Base-by-base conservation (phyloP, 345 rosid genomes). In the Cardamine chenopodiifolia region DNA sequence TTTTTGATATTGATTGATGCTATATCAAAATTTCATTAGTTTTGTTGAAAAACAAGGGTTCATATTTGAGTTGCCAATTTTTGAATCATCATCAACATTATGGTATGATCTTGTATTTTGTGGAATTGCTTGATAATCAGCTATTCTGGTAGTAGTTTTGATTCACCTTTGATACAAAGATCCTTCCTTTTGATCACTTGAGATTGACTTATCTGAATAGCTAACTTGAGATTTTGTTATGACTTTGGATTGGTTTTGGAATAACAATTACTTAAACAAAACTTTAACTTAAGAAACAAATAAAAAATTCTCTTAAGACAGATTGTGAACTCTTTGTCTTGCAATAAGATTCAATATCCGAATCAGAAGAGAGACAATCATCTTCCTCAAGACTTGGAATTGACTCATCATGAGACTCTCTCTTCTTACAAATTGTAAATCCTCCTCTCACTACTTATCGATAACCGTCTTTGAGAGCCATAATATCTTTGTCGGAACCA, bases 331-430 rank as follows among this genome's bases (percentile, higher is more conserved):
- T 18, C 40, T 57, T 20, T 73, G 39, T 9, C 22, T 61, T 49
- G 39, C 40, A 40, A 25, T 76, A 76, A 23, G 55, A 77, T 62
- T 70, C 80, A 15, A 28, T 48, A 32, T 77, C 76, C 63, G 76
- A 77, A 62, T 63, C 80, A 35, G 80, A 77, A 56, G 80, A 70
- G 31, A 63, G 5, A 31, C 6, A 70, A 47, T 77, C 80, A 54
- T 28, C 67, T n/a, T 20, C 20, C 45, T 56, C 4, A 14, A 77
- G 54, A 47, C 76, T 77, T 6, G 76, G 80, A 63, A 64, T 31
- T 17, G 72, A 56, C 14, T 63, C 71, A 56, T 77, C 80, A 56
- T 77, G 76, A 35, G 76, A 70, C 19, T 70, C 60, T 69, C 25
- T 37, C 74, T 68, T 62, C 65, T 62, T 62, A 42, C 23, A 59